Conservation (phyloP, 2,329 filamentous ascomycete genomes). For the Aureobasidium uvarum region DNA sequence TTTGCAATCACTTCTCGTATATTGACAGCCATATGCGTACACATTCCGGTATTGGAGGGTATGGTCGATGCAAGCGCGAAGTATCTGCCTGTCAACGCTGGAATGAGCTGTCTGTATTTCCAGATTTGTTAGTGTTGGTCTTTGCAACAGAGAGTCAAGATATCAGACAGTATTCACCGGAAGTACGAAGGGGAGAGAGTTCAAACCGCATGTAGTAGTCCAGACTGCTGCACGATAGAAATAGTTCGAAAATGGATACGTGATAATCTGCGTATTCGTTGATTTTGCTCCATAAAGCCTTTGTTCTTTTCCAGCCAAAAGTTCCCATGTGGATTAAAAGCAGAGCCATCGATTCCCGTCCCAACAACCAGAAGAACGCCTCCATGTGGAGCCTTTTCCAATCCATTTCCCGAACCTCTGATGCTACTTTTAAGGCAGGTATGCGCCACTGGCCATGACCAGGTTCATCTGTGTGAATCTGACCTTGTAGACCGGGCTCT, state of each 20-base stretch:
- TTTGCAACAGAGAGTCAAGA: too few species aligned
- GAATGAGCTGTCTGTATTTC: too few species aligned
- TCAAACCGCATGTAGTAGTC: too few species aligned
- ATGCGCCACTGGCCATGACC: constrained; percentile 76
- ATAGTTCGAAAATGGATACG: background rate
- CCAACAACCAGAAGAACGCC: background rate
- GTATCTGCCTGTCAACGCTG: too few species aligned
- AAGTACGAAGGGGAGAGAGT: too few species aligned
- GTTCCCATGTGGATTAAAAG: background rate
- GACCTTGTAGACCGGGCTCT: constrained; percentile 89
- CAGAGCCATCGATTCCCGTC: background rate
- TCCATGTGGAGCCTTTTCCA: background rate
- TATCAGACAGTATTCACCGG: too few species aligned
- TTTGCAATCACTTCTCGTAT: too few species aligned
- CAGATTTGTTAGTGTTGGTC: too few species aligned
- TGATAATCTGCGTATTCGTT: background rate
- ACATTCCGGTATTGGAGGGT: too few species aligned
- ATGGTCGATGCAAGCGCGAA: too few species aligned
- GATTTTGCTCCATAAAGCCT: background rate
- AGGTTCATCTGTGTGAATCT: constrained; percentile 95
- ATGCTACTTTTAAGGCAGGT: constrained; percentile 48
- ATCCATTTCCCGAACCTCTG: background rate
- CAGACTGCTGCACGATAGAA: too few species aligned
- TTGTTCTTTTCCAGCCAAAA: background rate
- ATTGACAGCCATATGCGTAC: too few species aligned